A percentile compares a stretch with the other conserved stretches of the same genome.
These are phyloP conservation scores for Otatea glauca DNA, from an alignment of 176 grass and related monocot genomes.

Conservation along the genomic window DNA sequence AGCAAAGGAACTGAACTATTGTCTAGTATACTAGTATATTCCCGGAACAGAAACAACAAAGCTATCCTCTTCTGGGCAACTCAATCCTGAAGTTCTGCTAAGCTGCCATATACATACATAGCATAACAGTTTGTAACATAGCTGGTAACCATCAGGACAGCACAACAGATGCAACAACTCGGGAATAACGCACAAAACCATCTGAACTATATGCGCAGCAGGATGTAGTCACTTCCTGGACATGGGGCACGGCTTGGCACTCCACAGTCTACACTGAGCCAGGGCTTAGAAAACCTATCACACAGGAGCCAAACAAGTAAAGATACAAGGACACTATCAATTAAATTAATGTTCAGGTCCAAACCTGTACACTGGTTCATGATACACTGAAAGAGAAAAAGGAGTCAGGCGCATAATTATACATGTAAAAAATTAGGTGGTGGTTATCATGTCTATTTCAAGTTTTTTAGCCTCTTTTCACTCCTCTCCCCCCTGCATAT, in stretches of 20 bases:
- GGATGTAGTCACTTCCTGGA: not conserved
- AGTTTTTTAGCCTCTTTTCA: slow-evolving; percentile 50
- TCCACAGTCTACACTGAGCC: not conserved
- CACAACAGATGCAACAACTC: not conserved
- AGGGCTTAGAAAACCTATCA: not conserved
- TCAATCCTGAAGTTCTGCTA: not conserved
- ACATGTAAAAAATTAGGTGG: slow-evolving; percentile 67
- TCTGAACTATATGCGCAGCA: not conserved
- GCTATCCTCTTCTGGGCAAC: slow-evolving; percentile 1
- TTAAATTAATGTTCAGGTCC: slow-evolving; percentile 79
- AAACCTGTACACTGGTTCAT: slow-evolving; percentile 84
- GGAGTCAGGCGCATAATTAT: slow-evolving; percentile 77
- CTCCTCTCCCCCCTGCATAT: slow-evolving; percentile 52
- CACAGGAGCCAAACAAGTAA: slow-evolving; percentile 16
- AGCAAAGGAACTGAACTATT: not conserved
- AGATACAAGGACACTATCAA: slow-evolving; percentile 54
- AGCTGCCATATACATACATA: not conserved
- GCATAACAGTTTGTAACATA: not conserved
- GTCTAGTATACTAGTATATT: not conserved
- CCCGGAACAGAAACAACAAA: not conserved
- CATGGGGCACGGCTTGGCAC: slow-evolving; percentile 11
- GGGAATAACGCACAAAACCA: not conserved
- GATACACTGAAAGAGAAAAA: slow-evolving; percentile 64
- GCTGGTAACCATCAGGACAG: not conserved
- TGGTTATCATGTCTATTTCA: slow-evolving; percentile 66